Evolutionary conservation across 2,329 filamentous ascomycete species (phyloP).

Genomic region (Thermothelomyces thermophilus): DNA sequence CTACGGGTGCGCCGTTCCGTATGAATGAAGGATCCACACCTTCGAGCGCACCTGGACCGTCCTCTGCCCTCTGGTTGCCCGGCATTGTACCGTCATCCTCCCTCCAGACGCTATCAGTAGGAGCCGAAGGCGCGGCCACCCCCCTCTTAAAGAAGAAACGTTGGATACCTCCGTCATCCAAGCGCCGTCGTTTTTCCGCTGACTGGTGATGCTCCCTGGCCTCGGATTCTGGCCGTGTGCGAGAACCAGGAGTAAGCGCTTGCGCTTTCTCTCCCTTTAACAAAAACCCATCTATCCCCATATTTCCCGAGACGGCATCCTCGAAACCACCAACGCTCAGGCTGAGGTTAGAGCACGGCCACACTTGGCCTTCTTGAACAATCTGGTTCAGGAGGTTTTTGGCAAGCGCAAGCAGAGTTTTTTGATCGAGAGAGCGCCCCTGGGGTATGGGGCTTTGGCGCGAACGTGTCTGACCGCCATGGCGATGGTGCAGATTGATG

Average conservation of each 20-base stretch:
- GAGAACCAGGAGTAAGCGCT: slow-evolving; percentile 37
- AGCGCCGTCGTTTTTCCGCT: slow-evolving; percentile 36
- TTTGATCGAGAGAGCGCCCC: slow-evolving; percentile 66
- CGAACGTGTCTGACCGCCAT: slow-evolving; percentile 66
- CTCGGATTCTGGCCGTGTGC: slow-evolving; percentile 24
- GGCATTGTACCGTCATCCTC: slow-evolving; percentile 25
- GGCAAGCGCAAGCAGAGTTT: slow-evolving; percentile 65
- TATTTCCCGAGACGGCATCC: slow-evolving; percentile 75
- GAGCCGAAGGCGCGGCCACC: slow-evolving; percentile 22
- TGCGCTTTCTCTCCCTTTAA: slow-evolving; percentile 63
- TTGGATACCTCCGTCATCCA: slow-evolving; percentile 46
- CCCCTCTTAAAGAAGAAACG: slow-evolving; percentile 47
- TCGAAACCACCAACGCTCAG: slow-evolving; percentile 89
- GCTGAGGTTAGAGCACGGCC: slow-evolving; percentile 88
- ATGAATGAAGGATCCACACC: background rate
- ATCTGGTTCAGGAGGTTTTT: slow-evolving; percentile 73
- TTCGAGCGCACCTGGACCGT: slow-evolving; percentile 4
- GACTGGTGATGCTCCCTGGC: slow-evolving; percentile 23
- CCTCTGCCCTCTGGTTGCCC: slow-evolving; percentile 16
- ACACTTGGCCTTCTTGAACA: slow-evolving; percentile 68
- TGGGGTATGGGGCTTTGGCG: slow-evolving; percentile 70
- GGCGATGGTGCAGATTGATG: slow-evolving; percentile 76
- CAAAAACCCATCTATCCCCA: slow-evolving; percentile 81
- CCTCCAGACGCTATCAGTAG: slow-evolving; percentile 26
- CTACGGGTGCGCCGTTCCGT: slow-evolving; percentile 10